Evolutionary conservation across 805 yeast species (phyloP), one percentile per base, ranked within the genome.

Genomic region (Middelhovenomyces tepae): DNA sequence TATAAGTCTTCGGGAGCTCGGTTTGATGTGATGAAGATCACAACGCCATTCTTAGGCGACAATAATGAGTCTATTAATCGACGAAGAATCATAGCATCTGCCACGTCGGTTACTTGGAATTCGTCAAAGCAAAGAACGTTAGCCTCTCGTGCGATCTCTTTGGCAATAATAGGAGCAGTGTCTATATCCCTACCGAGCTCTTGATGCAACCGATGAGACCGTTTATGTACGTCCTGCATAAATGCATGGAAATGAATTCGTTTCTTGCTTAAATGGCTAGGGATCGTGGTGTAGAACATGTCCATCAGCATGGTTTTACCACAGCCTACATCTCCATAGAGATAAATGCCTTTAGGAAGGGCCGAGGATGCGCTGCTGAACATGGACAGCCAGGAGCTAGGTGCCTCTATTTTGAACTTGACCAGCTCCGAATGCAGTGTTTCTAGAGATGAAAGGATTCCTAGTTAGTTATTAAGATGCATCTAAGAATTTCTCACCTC

Each of bases 291-390:
- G 58, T 87, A 91, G 50, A 91, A 91, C 44, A 91, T 64, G 57
- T 91, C 97, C 97, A 91, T 89, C 39, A 91, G 64, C 96, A 91
- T 89, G 5, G 98, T 91, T 53, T 91, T 89, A 3, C 98, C 98
- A 57, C 97, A 87, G 2, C 98, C 98, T 27, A 91, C 98, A 56
- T 91, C 97, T 15, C 98, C 98, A 57, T 83, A 91, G 19, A 91
- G 65, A 50, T 91, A 91, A 5, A 91, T 79, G 4, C 98, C 98
- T 44, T 70, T 65, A 2, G 91, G 95, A n/a, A 37, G 43, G 22
- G 18, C 21, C 5, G 20, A 2, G 91, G 95, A n/a, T 39, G 43
- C 20, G 18, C 21, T 5, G 20, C 29, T 9, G 77, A 20, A n/a
- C 21, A 64, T 13, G 16, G 34, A 18, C 10, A 22, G 16, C 27